Percentiles rank a stretch among this genome's conserved stretches.
Evolutionary conservation across 176 grass and related monocot genomes (phyloP).

Genomic region (Avena sativa): DNA sequence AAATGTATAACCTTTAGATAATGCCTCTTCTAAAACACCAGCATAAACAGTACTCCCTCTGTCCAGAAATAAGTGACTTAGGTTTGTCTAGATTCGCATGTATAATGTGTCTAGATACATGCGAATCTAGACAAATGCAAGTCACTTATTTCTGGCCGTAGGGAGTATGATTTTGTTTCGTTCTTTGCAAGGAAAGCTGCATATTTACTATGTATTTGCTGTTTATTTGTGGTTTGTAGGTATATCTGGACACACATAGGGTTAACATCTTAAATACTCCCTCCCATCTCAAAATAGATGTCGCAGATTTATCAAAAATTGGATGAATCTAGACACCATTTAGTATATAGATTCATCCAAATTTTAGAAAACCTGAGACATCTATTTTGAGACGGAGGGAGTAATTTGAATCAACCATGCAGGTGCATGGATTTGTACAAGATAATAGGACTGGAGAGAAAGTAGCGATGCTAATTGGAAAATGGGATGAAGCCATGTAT

Average conservation of each 20-base stretch:
- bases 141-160: too few relatives aligned
- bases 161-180: too few relatives aligned
- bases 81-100: too few relatives aligned
- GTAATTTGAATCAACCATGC: slow-evolving; percentile 36
- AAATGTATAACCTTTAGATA: not conserved
- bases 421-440: slow-evolving; percentile 98
- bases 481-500: slow-evolving; percentile 99
- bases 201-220: not conserved
- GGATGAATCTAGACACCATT: too few relatives aligned
- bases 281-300: too few relatives aligned
- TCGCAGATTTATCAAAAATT: too few relatives aligned
- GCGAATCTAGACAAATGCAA: too few relatives aligned
- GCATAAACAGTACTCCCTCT: not conserved
- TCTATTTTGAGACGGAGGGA: too few relatives aligned
- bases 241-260: not conserved
- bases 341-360: too few relatives aligned
- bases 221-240: slow-evolving; percentile 13
- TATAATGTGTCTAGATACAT: too few relatives aligned
- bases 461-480: slow-evolving; percentile 93
- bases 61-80: too few relatives aligned
- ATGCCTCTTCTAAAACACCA: slow-evolving; percentile 13
- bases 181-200: not conserved
- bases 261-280: not conserved
- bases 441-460: slow-evolving; percentile 88
- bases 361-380: too few relatives aligned